phyloP scores from a whole-genome alignment of 352 stramenopile species.

The Pythium biforme region DNA sequence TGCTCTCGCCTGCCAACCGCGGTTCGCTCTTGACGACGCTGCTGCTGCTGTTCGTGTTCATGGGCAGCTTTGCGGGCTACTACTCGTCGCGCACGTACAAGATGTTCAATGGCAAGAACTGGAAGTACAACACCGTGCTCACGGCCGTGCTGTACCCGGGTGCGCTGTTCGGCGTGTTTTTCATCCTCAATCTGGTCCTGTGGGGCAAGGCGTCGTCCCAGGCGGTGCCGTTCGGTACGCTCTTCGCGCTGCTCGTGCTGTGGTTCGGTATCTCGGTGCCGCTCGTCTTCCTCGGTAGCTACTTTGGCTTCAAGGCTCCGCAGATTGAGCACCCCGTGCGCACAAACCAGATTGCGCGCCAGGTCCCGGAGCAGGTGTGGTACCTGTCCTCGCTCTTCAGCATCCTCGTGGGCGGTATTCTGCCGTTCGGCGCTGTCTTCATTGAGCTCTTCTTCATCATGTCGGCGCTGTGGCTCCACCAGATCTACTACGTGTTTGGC shows the following conservation, averaged over 20 bases:
- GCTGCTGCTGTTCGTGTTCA: conserved; percentile 98
- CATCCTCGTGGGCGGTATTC: conserved; percentile 95
- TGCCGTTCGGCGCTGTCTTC: conserved; percentile 99
- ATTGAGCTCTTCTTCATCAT: conserved; percentile 99
- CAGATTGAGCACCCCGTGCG: conserved; percentile 87
- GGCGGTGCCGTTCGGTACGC: conserved; percentile 95
- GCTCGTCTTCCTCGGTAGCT: conserved; percentile 98
- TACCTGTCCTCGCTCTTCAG: conserved; percentile 94
- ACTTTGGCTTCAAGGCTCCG: conserved; percentile 94
- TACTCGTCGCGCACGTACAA: conserved; percentile 97
- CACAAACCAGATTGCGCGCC: conserved; percentile 89
- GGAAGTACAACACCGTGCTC: conserved; percentile 96
- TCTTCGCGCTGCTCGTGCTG: conserved; percentile 96
- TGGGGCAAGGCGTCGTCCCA: conserved; percentile 85
- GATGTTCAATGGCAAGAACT: conserved; percentile 97
- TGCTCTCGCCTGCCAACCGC: conserved; percentile 97
- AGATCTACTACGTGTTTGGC: conserved; percentile 99
- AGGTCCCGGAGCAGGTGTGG: conserved; percentile 94
- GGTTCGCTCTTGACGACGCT: conserved; percentile 95
- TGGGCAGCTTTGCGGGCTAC: conserved; percentile 96
- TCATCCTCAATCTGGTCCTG: conserved; percentile 96
- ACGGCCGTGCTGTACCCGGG: conserved; percentile 95
- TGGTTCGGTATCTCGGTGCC: conserved; percentile 98
- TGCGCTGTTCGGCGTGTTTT: conserved; percentile 93
- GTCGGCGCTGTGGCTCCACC: conserved; percentile 98